These are phyloP conservation scores for Bipolaris sorokiniana DNA, from an alignment of 2,329 filamentous ascomycete genomes.

Conservation along the genomic window DNA sequence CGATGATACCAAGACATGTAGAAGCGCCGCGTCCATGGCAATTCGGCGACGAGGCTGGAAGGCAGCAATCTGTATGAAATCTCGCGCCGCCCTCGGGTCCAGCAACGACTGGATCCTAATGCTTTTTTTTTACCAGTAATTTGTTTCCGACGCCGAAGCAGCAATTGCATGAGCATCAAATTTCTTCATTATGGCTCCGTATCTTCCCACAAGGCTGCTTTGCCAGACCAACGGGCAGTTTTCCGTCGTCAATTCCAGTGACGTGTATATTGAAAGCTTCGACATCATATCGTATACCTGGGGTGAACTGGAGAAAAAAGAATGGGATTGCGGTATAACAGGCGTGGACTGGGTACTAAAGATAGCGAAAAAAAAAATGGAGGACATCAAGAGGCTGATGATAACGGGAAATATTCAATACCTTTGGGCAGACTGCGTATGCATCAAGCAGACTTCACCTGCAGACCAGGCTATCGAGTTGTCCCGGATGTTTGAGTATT, in stretches of 20 bases:
- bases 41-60: not conserved
- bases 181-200: not conserved
- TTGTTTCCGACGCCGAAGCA: not conserved
- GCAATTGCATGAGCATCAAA: not conserved
- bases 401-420: not conserved
- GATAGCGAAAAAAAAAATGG: not conserved
- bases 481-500: slow-evolving; percentile 11
- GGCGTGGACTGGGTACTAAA: slow-evolving; percentile 1
- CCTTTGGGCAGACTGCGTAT: slow-evolving; percentile 27
- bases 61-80: not conserved
- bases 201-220: slow-evolving; percentile 1
- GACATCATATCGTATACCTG: slow-evolving; percentile 11
- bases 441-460: slow-evolving; percentile 28
- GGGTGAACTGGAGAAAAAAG: not conserved
- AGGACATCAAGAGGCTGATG: slow-evolving; percentile 7
- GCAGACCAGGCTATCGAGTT: slow-evolving; percentile 5
- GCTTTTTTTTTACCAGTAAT: not conserved
- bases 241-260: not conserved
- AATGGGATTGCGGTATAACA: not conserved
- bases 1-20: not conserved
- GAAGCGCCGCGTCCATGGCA: slow-evolving; percentile 1
- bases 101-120: not conserved
- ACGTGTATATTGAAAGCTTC: not conserved
- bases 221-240: slow-evolving; percentile 1
- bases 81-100: not conserved